These are phyloP conservation scores for Trichoderma harzianum DNA, from an alignment of 2,329 filamentous ascomycete genomes.

Conservation along the genomic window DNA sequence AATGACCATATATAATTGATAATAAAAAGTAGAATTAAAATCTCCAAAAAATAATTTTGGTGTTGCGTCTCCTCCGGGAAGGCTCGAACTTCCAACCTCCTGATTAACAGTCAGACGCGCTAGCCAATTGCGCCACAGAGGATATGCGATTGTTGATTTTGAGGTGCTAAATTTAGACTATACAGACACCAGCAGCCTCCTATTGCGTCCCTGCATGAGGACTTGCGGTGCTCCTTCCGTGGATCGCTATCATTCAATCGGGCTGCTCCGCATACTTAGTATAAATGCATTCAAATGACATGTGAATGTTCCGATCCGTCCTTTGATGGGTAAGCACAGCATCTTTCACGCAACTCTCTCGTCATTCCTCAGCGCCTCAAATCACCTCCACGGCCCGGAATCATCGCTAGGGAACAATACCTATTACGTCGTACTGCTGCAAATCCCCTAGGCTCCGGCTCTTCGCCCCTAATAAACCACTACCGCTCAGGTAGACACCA, in stretches of 20 bases:
- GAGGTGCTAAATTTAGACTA: not conserved
- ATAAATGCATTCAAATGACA: not conserved
- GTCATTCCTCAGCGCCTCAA: not conserved
- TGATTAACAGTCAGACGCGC: constrained; percentile 57
- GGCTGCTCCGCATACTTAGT: not conserved
- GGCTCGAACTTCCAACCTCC: constrained; percentile 23
- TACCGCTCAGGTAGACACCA: not conserved
- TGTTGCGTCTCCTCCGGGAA: constrained; percentile 19
- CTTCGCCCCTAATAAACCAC: not conserved
- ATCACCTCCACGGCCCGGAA: not conserved
- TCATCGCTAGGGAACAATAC: not conserved
- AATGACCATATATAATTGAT: not conserved
- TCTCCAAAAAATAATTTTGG: not conserved
- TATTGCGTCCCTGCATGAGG: not conserved
- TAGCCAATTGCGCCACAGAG: constrained; percentile 52
- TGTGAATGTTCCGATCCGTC: not conserved
- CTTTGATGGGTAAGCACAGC: not conserved
- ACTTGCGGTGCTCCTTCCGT: not conserved
- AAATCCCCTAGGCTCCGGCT: not conserved
- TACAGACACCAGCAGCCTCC: not conserved
- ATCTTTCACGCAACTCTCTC: not conserved
- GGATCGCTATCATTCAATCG: not conserved
- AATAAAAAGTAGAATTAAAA: not conserved
- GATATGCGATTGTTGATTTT: constrained; percentile 10
- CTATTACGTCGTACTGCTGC: not conserved